Conservation (phyloP, 139 green algal genomes). For the Volvox reticuliferus region DNA sequence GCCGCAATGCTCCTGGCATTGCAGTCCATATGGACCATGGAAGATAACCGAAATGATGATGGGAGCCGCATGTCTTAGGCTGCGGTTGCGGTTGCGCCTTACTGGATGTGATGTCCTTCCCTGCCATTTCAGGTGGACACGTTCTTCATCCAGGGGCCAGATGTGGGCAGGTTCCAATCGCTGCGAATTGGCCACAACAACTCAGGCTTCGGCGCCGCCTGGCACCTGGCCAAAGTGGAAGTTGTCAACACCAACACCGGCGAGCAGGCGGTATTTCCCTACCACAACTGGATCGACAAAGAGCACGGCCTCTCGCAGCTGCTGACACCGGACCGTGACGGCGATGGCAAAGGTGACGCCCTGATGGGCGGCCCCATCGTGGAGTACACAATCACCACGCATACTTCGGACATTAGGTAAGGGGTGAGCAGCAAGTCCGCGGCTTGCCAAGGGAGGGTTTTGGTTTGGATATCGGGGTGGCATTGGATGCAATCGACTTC, state of each 20-base stretch:
- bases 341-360: conserved; percentile 56
- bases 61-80: too few species aligned
- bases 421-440: not conserved
- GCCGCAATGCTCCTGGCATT: not conserved
- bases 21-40: too few species aligned
- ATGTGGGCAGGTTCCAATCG: conserved; percentile 61
- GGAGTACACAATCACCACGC: conserved; percentile 64
- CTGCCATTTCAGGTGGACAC: conserved; percentile 59
- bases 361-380: conserved; percentile 46
- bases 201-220: conserved; percentile 32
- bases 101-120: too few species aligned
- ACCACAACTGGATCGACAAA: conserved; percentile 68
- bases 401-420: conserved; percentile 64
- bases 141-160: conserved; percentile 66
- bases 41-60: too few species aligned
- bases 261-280: conserved; percentile 60
- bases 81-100: too few species aligned
- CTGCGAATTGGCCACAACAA: conserved; percentile 61
- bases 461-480: too few species aligned
- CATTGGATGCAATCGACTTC: too few species aligned
- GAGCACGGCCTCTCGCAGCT: conserved; percentile 59
- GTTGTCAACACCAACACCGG: conserved; percentile 64
- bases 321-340: conserved; percentile 60
- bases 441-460: too few species aligned
- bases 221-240: conserved; percentile 59